phyloP scores from a whole-genome alignment of 1,139 yeast species.

The Suhomyces atakaporum region DNA sequence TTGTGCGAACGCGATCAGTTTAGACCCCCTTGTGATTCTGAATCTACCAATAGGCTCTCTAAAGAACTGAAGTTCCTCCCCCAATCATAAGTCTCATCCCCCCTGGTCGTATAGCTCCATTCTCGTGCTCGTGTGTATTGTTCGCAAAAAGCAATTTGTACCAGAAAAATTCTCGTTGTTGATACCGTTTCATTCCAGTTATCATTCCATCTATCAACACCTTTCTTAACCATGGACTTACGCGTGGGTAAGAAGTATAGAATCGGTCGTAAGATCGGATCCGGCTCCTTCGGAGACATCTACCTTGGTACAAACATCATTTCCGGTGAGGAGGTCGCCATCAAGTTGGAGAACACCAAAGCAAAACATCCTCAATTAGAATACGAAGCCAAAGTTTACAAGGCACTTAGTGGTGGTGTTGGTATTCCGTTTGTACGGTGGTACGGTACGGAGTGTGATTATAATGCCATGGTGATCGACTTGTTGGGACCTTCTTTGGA shows the following conservation, averaged over 20 bases:
- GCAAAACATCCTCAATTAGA: constrained; percentile 97
- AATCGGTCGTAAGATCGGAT: constrained; percentile 94
- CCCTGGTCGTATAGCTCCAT: too few species aligned
- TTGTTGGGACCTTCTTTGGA: constrained; percentile 93
- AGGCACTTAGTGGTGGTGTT: constrained; percentile 92
- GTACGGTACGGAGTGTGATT: constrained; percentile 97
- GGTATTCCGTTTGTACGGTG: constrained; percentile 97
- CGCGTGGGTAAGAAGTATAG: constrained; percentile 95
- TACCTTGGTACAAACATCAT: constrained; percentile 91
- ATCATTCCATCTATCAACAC: too few species aligned
- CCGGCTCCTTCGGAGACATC: constrained; percentile 97
- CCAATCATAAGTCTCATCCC: too few species aligned
- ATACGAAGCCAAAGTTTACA: constrained; percentile 94
- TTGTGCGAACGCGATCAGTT: too few species aligned
- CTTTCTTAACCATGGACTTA: constrained; percentile 68
- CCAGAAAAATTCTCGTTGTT: background rate
- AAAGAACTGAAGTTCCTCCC: too few species aligned
- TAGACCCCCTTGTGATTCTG: too few species aligned
- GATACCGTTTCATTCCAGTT: background rate
- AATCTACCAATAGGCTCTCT: too few species aligned
- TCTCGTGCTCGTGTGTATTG: background rate
- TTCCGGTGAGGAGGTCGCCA: constrained; percentile 96
- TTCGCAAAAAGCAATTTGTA: background rate
- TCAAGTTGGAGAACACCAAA: constrained; percentile 83
- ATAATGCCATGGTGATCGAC: constrained; percentile 96